phyloP scores from a whole-genome alignment of 768 basidiomycete species.

The Lepiota venenata region DNA sequence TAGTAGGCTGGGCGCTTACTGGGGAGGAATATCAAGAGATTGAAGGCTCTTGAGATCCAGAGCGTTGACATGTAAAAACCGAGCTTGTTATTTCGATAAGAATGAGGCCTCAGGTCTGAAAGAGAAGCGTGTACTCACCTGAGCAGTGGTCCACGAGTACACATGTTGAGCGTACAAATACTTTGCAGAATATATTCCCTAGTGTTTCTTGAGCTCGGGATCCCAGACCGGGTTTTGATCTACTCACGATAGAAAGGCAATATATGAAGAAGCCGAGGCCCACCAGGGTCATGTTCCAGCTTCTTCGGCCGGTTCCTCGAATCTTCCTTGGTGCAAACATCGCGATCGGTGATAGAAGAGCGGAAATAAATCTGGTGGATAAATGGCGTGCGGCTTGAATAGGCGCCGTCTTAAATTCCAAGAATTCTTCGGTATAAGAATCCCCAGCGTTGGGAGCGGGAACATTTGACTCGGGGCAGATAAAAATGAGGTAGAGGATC shows the following conservation, averaged over 20 bases:
- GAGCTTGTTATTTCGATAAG: slow-evolving; percentile 32
- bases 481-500: slow-evolving; percentile 36
- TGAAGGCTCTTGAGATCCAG: slow-evolving; percentile 60
- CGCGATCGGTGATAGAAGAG: slow-evolving; percentile 60
- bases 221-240: background rate
- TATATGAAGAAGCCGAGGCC: slow-evolving; percentile 63
- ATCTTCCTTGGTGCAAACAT: slow-evolving; percentile 63
- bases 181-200: slow-evolving; percentile 74
- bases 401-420: slow-evolving; percentile 27
- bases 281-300: slow-evolving; percentile 74
- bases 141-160: slow-evolving; percentile 63
- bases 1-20: slow-evolving; percentile 36
- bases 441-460: slow-evolving; percentile 17
- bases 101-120: slow-evolving; percentile 6
- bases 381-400: slow-evolving; percentile 23
- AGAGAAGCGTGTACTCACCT: slow-evolving; percentile 25
- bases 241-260: slow-evolving; percentile 59
- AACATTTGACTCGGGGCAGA: slow-evolving; percentile 53
- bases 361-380: slow-evolving; percentile 28
- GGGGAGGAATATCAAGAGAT: slow-evolving; percentile 66
- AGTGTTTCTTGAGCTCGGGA: slow-evolving; percentile 7
- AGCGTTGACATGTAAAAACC: slow-evolving; percentile 75
- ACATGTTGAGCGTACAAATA: slow-evolving; percentile 76
- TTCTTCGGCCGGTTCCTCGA: slow-evolving; percentile 40
- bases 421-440: slow-evolving; percentile 19